A percentile compares a stretch with the other conserved stretches of the same genome.
Evolutionary conservation across 2,329 filamentous ascomycete species (phyloP).

Genomic region (Trichoderma sp.): DNA sequence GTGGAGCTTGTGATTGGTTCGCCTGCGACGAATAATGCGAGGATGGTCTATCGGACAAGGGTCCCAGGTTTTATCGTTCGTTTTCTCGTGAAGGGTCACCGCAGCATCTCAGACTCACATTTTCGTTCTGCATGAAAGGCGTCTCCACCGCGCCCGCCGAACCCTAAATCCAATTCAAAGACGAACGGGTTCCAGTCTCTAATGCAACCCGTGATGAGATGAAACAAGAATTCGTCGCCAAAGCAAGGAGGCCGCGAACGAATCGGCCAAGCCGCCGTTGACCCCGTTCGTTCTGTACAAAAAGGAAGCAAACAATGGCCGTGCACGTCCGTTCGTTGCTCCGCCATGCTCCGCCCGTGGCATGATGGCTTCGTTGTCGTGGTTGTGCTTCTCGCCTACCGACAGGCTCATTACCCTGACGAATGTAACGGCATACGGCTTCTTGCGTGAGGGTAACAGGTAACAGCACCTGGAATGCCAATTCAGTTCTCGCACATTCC

Average conservation of each 20-base stretch:
- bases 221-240: conserved; percentile 11
- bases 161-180: not conserved
- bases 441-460: conserved; percentile 1
- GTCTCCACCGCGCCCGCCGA: not conserved
- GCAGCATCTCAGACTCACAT: conserved; percentile 4
- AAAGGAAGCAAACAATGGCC: conserved; percentile 18
- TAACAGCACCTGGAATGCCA: conserved; percentile 11
- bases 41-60: conserved; percentile 8
- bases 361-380: not conserved
- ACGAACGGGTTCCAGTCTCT: not conserved
- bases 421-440: conserved; percentile 16
- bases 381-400: not conserved
- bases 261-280: conserved; percentile 17
- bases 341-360: conserved; percentile 8
- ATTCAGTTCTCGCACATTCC: conserved; percentile 19
- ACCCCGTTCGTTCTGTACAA: conserved; percentile 8
- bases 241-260: conserved; percentile 7
- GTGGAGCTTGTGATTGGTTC: conserved; percentile 21
- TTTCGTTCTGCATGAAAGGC: conserved; percentile 4
- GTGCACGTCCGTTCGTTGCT: conserved; percentile 4
- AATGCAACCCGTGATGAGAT: conserved; percentile 6
- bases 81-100: not conserved
- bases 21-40: conserved; percentile 13
- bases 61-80: not conserved
- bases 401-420: conserved; percentile 2